Percentiles rank a stretch among this genome's conserved stretches.
These are phyloP conservation scores for Neobulgaria alba DNA, from an alignment of 2,329 filamentous ascomycete species.

Conservation along the genomic window DNA sequence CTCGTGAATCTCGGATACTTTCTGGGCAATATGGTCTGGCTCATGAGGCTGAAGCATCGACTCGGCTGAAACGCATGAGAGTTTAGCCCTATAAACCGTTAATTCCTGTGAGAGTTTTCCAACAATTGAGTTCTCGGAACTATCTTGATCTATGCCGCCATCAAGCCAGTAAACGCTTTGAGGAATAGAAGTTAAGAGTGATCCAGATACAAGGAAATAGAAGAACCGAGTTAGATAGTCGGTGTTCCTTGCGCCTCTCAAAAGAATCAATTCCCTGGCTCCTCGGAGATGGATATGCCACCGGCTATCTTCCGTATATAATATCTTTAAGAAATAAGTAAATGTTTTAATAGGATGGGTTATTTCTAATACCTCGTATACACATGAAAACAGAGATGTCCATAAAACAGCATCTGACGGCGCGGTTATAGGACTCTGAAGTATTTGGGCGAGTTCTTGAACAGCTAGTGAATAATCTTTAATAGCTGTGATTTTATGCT, in stretches of 20 bases:
- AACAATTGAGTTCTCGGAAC: slow-evolving; percentile 11
- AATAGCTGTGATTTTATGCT: slow-evolving; percentile 20
- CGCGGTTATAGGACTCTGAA: slow-evolving; percentile 21
- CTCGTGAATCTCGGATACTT: slow-evolving; percentile 14
- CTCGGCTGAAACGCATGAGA: slow-evolving; percentile 22
- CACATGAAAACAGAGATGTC: slow-evolving; percentile 25
- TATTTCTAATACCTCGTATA: slow-evolving; percentile 21
- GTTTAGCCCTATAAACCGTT: slow-evolving; percentile 25
- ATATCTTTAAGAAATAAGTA: slow-evolving; percentile 23
- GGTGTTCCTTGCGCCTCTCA: slow-evolving; percentile 20
- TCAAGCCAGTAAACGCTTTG: slow-evolving; percentile 27
- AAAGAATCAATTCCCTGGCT: slow-evolving; percentile 25
- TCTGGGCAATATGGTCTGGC: slow-evolving; percentile 13
- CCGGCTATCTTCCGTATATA: slow-evolving; percentile 20
- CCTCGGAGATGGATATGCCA: slow-evolving; percentile 27
- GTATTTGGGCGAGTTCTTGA: slow-evolving; percentile 17
- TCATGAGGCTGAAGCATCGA: slow-evolving; percentile 17
- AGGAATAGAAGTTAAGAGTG: slow-evolving; percentile 22
- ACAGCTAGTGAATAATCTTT: slow-evolving; percentile 25
- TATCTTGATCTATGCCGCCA: slow-evolving; percentile 8
- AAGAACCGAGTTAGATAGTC: slow-evolving; percentile 26
- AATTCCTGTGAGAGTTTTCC: slow-evolving; percentile 22
- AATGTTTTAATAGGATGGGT: too few relatives aligned
- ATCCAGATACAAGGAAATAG: slow-evolving; percentile 25
- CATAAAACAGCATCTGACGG: slow-evolving; percentile 22